A percentile compares a stretch with the other conserved stretches of the same genome.
phyloP scores from a whole-genome alignment of 192 early-diverging fungal species.

The Coemansia javaensis region DNA sequence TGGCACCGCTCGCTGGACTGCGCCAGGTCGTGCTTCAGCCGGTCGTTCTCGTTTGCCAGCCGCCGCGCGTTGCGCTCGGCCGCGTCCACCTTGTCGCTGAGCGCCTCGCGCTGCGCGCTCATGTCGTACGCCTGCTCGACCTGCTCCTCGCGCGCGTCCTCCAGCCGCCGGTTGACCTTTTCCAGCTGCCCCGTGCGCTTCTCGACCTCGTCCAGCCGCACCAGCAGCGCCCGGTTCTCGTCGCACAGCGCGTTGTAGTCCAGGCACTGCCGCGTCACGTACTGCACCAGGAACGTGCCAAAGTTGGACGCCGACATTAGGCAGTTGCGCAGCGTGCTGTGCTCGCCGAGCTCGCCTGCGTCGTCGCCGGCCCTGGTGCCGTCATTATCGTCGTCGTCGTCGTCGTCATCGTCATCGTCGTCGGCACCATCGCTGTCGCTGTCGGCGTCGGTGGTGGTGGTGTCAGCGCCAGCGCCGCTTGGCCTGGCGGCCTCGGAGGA shows the following conservation, averaged over 20 bases:
- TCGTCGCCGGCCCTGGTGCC: constrained; percentile 10
- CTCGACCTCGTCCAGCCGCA: constrained; percentile 27
- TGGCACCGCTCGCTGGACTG: constrained; percentile 56
- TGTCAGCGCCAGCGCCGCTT: no score
- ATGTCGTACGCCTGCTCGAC: constrained; percentile 32
- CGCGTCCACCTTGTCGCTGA: constrained; percentile 17
- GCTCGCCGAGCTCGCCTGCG: constrained; percentile 23
- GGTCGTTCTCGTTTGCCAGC: constrained; percentile 52
- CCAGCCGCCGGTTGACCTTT: constrained; percentile 22
- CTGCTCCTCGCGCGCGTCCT: constrained; percentile 38
- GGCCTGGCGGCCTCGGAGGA: no score
- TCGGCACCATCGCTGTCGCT: constrained; percentile 40
- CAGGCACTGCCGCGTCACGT: constrained; percentile 39
- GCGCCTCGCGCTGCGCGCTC: constrained; percentile 15
- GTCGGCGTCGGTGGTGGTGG: no score
- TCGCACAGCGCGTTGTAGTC: constrained; percentile 32
- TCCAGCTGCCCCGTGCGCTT: constrained; percentile 11
- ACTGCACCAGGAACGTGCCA: constrained; percentile 46
- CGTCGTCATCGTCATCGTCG: constrained; percentile 18
- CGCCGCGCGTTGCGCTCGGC: constrained; percentile 19
- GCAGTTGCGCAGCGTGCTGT: constrained; percentile 32
- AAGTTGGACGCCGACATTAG: constrained; percentile 36
- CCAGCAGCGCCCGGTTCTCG: constrained; percentile 15
- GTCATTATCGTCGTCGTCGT: constrained; percentile 6
- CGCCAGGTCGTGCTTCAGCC: constrained; percentile 51